These are phyloP conservation scores for Coniosporium tulheliwenetii DNA, from an alignment of 2,329 filamentous ascomycete species.

Conservation along the genomic window DNA sequence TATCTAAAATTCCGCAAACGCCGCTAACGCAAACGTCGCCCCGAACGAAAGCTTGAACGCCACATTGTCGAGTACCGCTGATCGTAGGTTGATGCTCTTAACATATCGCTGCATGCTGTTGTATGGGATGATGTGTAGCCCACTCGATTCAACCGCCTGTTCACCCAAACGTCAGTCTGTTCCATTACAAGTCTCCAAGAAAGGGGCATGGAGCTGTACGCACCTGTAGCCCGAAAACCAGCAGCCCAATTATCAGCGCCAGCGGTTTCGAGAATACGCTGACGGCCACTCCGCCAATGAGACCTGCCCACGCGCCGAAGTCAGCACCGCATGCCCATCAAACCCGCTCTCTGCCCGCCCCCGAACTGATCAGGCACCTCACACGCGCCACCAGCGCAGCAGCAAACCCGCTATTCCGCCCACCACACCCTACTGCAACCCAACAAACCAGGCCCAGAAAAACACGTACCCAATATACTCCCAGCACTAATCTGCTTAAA, in stretches of 20 bases:
- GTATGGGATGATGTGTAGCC: conserved; percentile 35
- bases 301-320: conserved; percentile 27
- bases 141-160: conserved; percentile 34
- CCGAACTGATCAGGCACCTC: background rate
- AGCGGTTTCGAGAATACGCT: conserved; percentile 57
- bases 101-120: conserved; percentile 33
- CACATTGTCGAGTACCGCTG: conserved; percentile 39
- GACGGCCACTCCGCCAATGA: conserved; percentile 47
- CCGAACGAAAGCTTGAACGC: conserved; percentile 56
- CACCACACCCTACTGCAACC: background rate
- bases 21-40: conserved; percentile 56
- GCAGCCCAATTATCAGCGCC: conserved; percentile 49
- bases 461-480: conserved; percentile 25
- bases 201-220: conserved; percentile 6
- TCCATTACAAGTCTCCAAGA: background rate
- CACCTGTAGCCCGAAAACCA: conserved; percentile 50
- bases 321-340: background rate
- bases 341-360: background rate
- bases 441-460: background rate
- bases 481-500: conserved; percentile 30
- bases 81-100: conserved; percentile 32
- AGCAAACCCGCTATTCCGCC: background rate
- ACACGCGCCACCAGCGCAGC: background rate
- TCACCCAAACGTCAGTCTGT: background rate
- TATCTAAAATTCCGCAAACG: conserved; percentile 39